These are phyloP conservation scores for Fusarium torreyae DNA, from an alignment of 2,329 filamentous ascomycete genomes.

Conservation along the genomic window DNA sequence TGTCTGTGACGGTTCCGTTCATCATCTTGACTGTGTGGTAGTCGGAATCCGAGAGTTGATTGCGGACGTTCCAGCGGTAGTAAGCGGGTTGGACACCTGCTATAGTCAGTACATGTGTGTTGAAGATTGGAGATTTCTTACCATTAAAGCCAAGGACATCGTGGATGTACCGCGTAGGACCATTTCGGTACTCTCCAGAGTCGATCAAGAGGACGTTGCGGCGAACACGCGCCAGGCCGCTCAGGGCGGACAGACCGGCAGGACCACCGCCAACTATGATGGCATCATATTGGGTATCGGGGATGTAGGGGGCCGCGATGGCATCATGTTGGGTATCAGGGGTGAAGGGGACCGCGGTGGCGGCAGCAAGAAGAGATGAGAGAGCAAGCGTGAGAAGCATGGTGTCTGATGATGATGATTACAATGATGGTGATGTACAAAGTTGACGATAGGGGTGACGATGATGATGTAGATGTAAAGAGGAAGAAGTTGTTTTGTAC, in stretches of 20 bases:
- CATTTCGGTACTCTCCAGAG: conserved; percentile 71
- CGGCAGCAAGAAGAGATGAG: too few relatives aligned
- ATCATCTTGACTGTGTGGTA: conserved; percentile 66
- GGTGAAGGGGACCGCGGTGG: background rate
- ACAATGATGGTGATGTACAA: too few relatives aligned
- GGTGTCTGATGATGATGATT: too few relatives aligned
- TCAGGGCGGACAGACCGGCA: conserved; percentile 67
- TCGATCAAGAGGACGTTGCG: conserved; percentile 71
- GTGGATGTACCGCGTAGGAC: conserved; percentile 70
- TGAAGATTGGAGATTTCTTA: conserved; percentile 43
- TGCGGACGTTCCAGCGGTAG: conserved; percentile 68
- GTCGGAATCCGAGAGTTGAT: conserved; percentile 60
- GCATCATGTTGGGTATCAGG: conserved; percentile 58
- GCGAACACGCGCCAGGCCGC: conserved; percentile 71
- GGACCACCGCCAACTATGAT: conserved; percentile 72
- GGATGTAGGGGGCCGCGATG: background rate
- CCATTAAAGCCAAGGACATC: conserved; percentile 74
- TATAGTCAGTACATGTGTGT: background rate
- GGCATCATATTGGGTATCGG: conserved; percentile 62
- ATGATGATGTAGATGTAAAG: background rate
- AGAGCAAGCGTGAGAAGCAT: too few relatives aligned
- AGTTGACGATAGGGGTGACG: too few relatives aligned
- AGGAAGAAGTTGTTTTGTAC: background rate
- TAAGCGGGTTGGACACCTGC: conserved; percentile 69
- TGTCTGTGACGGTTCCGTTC: conserved; percentile 67